Evolutionary conservation across 768 basidiomycete genomes (phyloP), one percentile per base, ranked within the genome.

Genomic region (Suillus americanus): DNA sequence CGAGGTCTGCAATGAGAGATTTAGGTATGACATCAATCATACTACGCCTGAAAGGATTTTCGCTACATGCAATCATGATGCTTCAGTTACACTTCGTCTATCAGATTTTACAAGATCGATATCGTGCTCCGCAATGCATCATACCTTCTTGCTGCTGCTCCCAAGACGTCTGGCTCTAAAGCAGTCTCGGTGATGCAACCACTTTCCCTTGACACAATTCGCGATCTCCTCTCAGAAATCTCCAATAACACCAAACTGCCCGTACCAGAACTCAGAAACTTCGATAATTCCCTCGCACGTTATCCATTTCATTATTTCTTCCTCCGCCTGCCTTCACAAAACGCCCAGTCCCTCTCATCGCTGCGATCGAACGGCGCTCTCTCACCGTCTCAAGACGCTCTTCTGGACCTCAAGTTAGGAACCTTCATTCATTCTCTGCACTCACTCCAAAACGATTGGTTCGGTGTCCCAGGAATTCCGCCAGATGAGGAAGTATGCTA

Each of bases 391-490:
- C 80, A 86, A 51, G 73, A 72, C 3, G 69, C 81, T 4, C 74
- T 81, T 23, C 69, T 91, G 63, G 87, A 91, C 64, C 79, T 89
- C n/a, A 78, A 82, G 61, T 77, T 90, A 2, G 91, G 91, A 8
- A 74, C 80, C 40, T 80, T 85, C 69, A 81, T 92, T 43, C 84
- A 83, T 7, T 81, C 86, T 63, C 77, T 91, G n/a, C 91, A 92
- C 69, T 80, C 74, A 13, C 81, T 90, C n/a, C 87, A 89, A 70
- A 91, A 90, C 77, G 89, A 92, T 70, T 91, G 86, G 86, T 92
- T 86, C 67, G 91, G 91, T 3, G 69, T 80, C 4, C 87, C 87
- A 20, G 60, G n/a, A 70, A 71, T n/a, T 51, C 65, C 54, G 4
- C 53, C 56, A 2, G 74, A 59, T 13, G 75, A 74, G 46, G 69